Conservation (phyloP, 805 yeast species). For the Candida pini region DNA sequence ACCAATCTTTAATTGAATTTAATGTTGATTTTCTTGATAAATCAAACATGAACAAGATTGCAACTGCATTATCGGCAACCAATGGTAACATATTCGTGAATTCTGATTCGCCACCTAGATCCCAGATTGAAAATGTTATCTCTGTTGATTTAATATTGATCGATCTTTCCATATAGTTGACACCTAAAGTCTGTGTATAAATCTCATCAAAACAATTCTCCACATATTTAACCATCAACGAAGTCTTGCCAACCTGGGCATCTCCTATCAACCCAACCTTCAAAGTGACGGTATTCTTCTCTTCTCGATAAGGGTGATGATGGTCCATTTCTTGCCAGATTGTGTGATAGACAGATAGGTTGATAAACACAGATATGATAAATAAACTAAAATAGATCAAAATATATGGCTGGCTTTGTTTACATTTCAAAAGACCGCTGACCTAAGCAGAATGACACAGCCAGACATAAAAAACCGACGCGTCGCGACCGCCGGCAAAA, state of each 20-base stretch:
- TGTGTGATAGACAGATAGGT: too few species aligned
- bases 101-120: constrained; percentile 92
- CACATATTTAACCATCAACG: constrained; percentile 95
- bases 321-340: too few species aligned
- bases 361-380: too few species aligned
- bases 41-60: constrained; percentile 86
- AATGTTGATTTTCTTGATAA: constrained; percentile 80
- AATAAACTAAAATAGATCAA: too few species aligned
- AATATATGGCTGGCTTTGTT: too few species aligned
- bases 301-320: constrained; percentile 8
- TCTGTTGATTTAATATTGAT: constrained; percentile 81
- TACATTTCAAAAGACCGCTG: too few species aligned
- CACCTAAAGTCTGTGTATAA: constrained; percentile 91
- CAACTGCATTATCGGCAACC: constrained; percentile 88
- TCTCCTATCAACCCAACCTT: constrained; percentile 94
- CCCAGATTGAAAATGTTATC: constrained; percentile 91
- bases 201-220: constrained; percentile 89
- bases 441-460: too few species aligned
- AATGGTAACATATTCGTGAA: constrained; percentile 93
- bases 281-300: constrained; percentile 47
- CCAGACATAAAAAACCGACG: too few species aligned
- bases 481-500: too few species aligned
- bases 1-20: constrained; percentile 92
- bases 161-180: constrained; percentile 88
- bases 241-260: constrained; percentile 93